A percentile compares a stretch with the other conserved stretches of the same genome.
Conservation (phyloP, 225 moss, liverwort and hornwort genomes). For the Pseudisothecium myosuroides region DNA sequence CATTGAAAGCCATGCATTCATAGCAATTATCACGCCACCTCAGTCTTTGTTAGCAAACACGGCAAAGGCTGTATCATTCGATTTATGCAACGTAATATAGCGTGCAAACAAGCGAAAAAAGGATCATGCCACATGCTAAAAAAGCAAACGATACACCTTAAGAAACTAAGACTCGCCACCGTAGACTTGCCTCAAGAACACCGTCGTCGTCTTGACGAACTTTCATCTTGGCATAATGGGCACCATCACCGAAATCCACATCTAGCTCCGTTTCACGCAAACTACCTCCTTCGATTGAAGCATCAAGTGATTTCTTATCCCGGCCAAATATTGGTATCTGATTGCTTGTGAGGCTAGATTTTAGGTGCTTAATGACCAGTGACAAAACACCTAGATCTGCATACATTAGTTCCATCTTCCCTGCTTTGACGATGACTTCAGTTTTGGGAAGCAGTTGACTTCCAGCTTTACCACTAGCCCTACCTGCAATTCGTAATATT, state of each 20-base stretch:
- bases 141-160: neutral
- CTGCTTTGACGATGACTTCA: slow-evolving; percentile 40
- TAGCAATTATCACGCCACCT: neutral
- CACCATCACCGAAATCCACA: slow-evolving; percentile 78
- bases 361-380: slow-evolving; percentile 58
- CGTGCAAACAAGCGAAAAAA: neutral
- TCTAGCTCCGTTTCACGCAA: slow-evolving; percentile 57
- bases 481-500: slow-evolving; percentile 20
- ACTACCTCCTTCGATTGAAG: slow-evolving; percentile 34
- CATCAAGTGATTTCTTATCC: slow-evolving; percentile 42
- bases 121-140: neutral
- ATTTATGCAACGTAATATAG: neutral
- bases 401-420: slow-evolving; percentile 55
- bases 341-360: slow-evolving; percentile 60
- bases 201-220: slow-evolving; percentile 79
- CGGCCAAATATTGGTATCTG: slow-evolving; percentile 55
- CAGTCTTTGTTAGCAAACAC: neutral
- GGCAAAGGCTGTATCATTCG: neutral
- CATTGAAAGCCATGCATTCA: neutral
- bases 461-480: slow-evolving; percentile 38
- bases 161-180: neutral
- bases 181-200: slow-evolving; percentile 69
- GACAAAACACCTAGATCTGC: slow-evolving; percentile 69
- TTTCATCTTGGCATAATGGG: slow-evolving; percentile 63
- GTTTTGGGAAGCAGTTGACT: slow-evolving; percentile 15